phyloP scores from a whole-genome alignment of 2,329 filamentous ascomycete species.

The Xylaria sp. region DNA sequence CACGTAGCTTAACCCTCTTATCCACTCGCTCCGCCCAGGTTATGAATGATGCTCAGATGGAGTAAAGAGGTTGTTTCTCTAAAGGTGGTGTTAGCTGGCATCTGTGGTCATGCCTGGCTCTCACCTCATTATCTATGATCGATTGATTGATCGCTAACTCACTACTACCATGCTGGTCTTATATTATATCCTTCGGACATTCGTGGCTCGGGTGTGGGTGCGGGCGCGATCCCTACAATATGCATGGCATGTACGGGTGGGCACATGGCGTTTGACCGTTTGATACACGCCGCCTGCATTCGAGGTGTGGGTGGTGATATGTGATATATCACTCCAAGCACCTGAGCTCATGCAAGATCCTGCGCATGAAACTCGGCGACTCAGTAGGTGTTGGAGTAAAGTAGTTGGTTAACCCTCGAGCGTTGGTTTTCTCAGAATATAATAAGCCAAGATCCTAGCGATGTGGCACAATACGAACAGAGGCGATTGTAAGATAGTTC shows the following conservation, averaged over 20 bases:
- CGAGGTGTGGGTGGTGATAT: neutral
- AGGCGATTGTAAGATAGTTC: neutral
- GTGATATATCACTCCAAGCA: conserved; percentile 12
- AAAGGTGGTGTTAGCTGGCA: neutral
- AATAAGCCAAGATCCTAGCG: neutral
- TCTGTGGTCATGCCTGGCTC: neutral
- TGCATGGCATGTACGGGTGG: neutral
- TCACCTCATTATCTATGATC: neutral
- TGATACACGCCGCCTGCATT: neutral
- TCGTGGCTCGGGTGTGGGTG: neutral
- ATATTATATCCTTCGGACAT: neutral
- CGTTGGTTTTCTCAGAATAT: neutral
- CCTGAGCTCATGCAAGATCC: conserved; percentile 13
- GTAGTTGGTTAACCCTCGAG: neutral
- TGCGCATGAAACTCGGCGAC: conserved; percentile 11
- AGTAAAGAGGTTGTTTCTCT: neutral
- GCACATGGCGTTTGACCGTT: neutral
- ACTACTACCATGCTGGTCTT: neutral
- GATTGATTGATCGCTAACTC: neutral
- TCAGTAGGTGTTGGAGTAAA: neutral
- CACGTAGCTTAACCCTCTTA: neutral
- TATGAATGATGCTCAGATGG: neutral
- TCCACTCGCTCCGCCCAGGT: neutral
- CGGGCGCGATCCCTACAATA: neutral
- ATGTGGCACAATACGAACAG: neutral